Evolutionary conservation across 257 asterid genomes (phyloP).

Genomic region (Agastache rugosa): DNA sequence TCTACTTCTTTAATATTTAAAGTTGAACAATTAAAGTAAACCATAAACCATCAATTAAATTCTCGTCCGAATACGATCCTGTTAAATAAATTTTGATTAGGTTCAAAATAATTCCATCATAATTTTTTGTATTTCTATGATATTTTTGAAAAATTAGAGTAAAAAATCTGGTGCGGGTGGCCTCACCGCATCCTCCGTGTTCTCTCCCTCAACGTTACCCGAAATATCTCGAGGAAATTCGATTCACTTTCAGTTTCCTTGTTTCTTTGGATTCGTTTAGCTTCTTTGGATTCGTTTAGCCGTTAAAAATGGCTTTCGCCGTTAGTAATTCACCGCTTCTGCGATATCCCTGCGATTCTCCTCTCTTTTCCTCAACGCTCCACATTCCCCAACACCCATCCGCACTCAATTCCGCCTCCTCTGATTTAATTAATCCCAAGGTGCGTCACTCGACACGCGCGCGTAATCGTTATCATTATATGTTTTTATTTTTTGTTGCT

Average conservation of each 20-base stretch:
- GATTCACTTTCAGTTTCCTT: not conserved
- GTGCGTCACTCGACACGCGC: constrained; percentile 31
- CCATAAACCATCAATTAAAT: no score
- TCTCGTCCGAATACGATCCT: no score
- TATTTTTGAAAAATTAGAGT: not conserved
- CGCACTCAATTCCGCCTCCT: constrained; percentile 48
- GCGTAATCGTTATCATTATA: not conserved
- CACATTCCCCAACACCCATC: constrained; percentile 41
- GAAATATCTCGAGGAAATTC: constrained; percentile 25
- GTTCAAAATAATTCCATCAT: no score
- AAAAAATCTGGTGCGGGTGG: constrained; percentile 18
- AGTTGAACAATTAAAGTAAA: no score
- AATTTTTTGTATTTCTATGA: no score
- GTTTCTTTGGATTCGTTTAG: not conserved
- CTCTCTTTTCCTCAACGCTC: constrained; percentile 37
- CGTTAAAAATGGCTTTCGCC: constrained; percentile 46
- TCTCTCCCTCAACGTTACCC: constrained; percentile 25
- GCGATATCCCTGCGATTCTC: constrained; percentile 39
- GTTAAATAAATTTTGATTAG: no score
- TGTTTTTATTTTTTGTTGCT: not conserved
- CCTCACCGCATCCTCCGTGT: constrained; percentile 27
- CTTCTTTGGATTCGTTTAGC: not conserved
- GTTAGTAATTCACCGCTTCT: constrained; percentile 32
- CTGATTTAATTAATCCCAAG: constrained; percentile 34
- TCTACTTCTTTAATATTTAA: no score